Conservation (phyloP, 805 yeast genomes). For the Saturnispora diversa region DNA sequence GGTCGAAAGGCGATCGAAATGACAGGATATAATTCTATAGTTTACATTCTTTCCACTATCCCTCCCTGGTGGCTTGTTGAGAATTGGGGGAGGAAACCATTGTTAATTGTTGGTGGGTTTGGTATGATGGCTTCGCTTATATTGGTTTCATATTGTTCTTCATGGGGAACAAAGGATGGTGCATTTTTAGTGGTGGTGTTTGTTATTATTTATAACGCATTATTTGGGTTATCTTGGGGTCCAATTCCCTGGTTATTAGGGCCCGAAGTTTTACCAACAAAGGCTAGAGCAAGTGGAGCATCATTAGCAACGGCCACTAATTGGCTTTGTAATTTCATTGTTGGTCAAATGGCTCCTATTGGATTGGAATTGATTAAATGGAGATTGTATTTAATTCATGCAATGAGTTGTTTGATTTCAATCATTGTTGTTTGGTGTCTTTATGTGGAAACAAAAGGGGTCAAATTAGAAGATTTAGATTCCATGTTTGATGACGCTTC, state of each 20-base stretch:
- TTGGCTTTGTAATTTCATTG: constrained; percentile 88
- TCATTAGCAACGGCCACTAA: constrained; percentile 86
- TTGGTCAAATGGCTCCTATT: constrained; percentile 87
- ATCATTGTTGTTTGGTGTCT: constrained; percentile 61
- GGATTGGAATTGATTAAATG: constrained; percentile 69
- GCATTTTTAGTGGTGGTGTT: constrained; percentile 49
- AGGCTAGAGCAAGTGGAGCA: constrained; percentile 84
- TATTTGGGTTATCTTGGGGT: constrained; percentile 90
- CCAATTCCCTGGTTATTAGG: constrained; percentile 82
- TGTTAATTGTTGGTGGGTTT: constrained; percentile 68
- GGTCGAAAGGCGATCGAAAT: constrained; percentile 82
- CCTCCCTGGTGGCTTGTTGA: constrained; percentile 92
- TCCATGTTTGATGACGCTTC: constrained; percentile 68
- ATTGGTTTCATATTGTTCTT: constrained; percentile 53
- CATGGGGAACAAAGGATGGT: constrained; percentile 7
- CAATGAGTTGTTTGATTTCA: constrained; percentile 65
- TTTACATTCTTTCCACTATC: constrained; percentile 53
- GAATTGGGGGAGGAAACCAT: constrained; percentile 86
- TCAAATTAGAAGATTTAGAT: constrained; percentile 87
- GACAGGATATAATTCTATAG: constrained; percentile 73
- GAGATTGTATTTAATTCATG: constrained; percentile 78
- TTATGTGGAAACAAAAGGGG: constrained; percentile 89
- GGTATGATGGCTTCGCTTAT: constrained; percentile 69
- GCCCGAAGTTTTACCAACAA: constrained; percentile 78
- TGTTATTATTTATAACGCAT: constrained; percentile 73